phyloP scores from a whole-genome alignment of 441 rosid genomes.

The Jatropha podagrica region DNA sequence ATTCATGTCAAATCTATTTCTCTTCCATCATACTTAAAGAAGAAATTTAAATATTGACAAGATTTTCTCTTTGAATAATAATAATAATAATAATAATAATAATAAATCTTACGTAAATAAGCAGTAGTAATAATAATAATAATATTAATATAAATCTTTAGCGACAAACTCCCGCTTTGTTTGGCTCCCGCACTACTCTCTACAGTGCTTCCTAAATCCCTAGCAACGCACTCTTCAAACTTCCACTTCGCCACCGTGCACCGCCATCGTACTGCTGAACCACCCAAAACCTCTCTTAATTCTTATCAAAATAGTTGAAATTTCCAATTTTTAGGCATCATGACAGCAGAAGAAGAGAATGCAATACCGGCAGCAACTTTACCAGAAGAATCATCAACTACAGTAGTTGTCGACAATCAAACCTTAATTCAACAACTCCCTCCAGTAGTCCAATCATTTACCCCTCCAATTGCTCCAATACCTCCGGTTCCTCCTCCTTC shows the following conservation, averaged over 20 bases:
- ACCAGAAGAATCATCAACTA: slow-evolving; percentile 29
- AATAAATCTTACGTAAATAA: too few relatives aligned
- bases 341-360: slow-evolving; percentile 52
- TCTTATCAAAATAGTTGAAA: neutral
- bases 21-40: too few relatives aligned
- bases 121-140: too few relatives aligned
- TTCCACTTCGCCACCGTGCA: neutral
- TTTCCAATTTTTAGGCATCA: slow-evolving; percentile 22
- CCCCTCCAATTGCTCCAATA: slow-evolving; percentile 61
- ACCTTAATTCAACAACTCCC: slow-evolving; percentile 27
- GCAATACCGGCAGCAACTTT: slow-evolving; percentile 26
- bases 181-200: neutral
- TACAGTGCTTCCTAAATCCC: neutral
- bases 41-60: too few relatives aligned
- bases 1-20: too few relatives aligned
- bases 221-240: neutral
- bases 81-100: too few relatives aligned
- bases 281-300: neutral
- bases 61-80: too few relatives aligned
- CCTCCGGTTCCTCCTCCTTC: slow-evolving; percentile 50
- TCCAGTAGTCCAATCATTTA: slow-evolving; percentile 31
- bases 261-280: neutral
- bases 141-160: too few relatives aligned
- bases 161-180: neutral
- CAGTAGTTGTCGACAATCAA: slow-evolving; percentile 24